Evolutionary conservation across 2,329 filamentous ascomycete species (phyloP).

Genomic region (Apiospora malaysiana): DNA sequence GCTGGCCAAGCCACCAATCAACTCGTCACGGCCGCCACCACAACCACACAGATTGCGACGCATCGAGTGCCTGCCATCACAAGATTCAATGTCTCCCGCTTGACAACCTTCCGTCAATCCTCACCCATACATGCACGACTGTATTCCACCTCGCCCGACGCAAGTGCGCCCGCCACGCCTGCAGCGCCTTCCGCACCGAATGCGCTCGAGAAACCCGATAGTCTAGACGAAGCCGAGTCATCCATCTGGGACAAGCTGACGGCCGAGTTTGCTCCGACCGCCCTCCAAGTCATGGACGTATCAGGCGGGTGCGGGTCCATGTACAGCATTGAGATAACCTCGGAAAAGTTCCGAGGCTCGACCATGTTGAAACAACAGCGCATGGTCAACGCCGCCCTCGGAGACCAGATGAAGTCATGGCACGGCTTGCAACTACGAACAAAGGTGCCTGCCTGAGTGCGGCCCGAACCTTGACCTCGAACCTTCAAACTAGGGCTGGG

Average conservation of each 20-base stretch:
- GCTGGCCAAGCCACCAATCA: slow-evolving; percentile 2
- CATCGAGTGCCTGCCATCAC: background rate
- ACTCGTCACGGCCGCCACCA: background rate
- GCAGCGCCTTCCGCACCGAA: slow-evolving; percentile 25
- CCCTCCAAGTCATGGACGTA: slow-evolving; percentile 75
- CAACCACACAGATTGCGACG: background rate
- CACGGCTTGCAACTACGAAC: slow-evolving; percentile 84
- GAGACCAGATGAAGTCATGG: slow-evolving; percentile 79
- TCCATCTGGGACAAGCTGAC: slow-evolving; percentile 62
- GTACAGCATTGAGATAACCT: slow-evolving; percentile 83
- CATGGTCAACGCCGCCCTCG: slow-evolving; percentile 76
- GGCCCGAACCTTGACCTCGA: background rate
- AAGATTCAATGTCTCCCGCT: background rate
- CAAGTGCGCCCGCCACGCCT: slow-evolving; percentile 24
- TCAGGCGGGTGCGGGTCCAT: slow-evolving; percentile 86
- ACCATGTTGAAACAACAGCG: slow-evolving; percentile 82
- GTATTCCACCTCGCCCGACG: background rate
- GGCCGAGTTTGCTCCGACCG: slow-evolving; percentile 55
- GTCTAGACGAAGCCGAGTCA: slow-evolving; percentile 61
- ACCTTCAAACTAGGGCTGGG: background rate
- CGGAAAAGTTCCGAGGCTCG: slow-evolving; percentile 71
- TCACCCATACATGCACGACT: background rate
- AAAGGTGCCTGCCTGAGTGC: slow-evolving; percentile 49
- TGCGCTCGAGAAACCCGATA: slow-evolving; percentile 50
- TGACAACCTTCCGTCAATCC: background rate